These are phyloP conservation scores for Candida gorgasii DNA, from an alignment of 805 yeast genomes.

Conservation along the genomic window DNA sequence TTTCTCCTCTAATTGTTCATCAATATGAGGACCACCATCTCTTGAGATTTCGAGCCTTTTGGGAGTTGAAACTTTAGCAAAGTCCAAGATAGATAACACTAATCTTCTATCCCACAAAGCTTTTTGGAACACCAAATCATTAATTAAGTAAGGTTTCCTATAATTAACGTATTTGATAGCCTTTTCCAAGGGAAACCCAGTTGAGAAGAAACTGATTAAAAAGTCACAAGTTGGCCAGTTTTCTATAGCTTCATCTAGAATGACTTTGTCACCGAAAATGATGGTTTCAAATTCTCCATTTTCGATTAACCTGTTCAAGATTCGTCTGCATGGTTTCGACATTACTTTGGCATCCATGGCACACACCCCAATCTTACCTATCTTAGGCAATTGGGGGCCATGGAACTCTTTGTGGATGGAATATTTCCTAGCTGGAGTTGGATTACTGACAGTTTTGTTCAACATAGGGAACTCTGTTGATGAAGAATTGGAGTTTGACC, in stretches of 20 bases:
- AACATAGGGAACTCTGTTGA: slow-evolving; percentile 21
- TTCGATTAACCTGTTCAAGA: slow-evolving; percentile 81
- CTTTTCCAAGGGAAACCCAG: slow-evolving; percentile 94
- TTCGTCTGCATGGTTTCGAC: slow-evolving; percentile 92
- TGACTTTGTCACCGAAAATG: slow-evolving; percentile 96
- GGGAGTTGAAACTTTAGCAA: slow-evolving; percentile 88
- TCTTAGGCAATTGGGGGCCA: slow-evolving; percentile 59
- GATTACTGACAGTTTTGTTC: slow-evolving; percentile 37
- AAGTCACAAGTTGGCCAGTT: slow-evolving; percentile 99
- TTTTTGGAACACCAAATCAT: slow-evolving; percentile 88
- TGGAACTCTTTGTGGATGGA: slow-evolving; percentile 38
- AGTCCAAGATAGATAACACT: slow-evolving; percentile 75
- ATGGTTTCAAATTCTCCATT: slow-evolving; percentile 96
- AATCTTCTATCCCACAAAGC: slow-evolving; percentile 96
- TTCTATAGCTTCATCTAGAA: slow-evolving; percentile 88
- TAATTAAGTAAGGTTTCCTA: slow-evolving; percentile 85
- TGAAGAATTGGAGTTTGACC: slow-evolving; percentile 21
- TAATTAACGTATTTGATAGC: slow-evolving; percentile 89
- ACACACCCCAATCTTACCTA: slow-evolving; percentile 96
- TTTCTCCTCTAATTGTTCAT: slow-evolving; percentile 46
- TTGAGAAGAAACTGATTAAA: slow-evolving; percentile 88
- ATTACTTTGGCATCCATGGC: slow-evolving; percentile 98
- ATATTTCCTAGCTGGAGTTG: slow-evolving; percentile 31
- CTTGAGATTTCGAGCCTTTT: slow-evolving; percentile 83
- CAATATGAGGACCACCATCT: slow-evolving; percentile 94